Evolutionary conservation across 768 basidiomycete genomes (phyloP).

Genomic region (Calocera cornea): DNA sequence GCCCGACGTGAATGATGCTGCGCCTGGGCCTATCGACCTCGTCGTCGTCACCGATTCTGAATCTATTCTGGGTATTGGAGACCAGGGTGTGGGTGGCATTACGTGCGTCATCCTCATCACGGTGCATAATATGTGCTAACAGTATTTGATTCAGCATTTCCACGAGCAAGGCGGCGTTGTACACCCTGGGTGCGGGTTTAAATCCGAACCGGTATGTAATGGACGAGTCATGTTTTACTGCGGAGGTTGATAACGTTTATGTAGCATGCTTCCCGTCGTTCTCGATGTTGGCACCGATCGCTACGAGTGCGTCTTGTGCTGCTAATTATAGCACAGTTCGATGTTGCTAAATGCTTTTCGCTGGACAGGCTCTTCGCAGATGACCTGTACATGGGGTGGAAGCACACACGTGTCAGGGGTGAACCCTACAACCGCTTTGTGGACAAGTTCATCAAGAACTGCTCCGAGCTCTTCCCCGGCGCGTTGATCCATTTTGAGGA

Average conservation of each 20-base stretch:
- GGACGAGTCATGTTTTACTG: neutral
- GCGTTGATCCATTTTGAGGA: conserved; percentile 62
- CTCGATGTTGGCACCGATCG: conserved; percentile 74
- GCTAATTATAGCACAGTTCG: conserved; percentile 17
- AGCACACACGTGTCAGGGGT: conserved; percentile 53
- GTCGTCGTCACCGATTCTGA: conserved; percentile 77
- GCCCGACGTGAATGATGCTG: neutral
- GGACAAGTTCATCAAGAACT: conserved; percentile 40
- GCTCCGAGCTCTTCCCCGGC: conserved; percentile 14
- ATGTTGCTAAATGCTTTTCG: conserved; percentile 34
- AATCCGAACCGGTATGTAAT: neutral
- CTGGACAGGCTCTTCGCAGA: neutral
- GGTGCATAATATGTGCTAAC: neutral
- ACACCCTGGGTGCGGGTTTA: conserved; percentile 36
- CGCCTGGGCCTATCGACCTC: conserved; percentile 39
- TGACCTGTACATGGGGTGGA: conserved; percentile 43
- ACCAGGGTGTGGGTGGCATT: conserved; percentile 54
- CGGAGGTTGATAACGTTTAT: neutral
- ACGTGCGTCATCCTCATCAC: conserved; percentile 9
- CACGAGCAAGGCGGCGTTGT: conserved; percentile 64
- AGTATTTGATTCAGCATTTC: conserved; percentile 37
- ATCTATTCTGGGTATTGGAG: conserved; percentile 68
- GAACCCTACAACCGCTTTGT: conserved; percentile 64
- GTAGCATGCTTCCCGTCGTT: conserved; percentile 48
- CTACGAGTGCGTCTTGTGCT: conserved; percentile 20